Conservation (phyloP, 2,329 filamentous ascomycete genomes). For the Trichoderma hamatum region DNA sequence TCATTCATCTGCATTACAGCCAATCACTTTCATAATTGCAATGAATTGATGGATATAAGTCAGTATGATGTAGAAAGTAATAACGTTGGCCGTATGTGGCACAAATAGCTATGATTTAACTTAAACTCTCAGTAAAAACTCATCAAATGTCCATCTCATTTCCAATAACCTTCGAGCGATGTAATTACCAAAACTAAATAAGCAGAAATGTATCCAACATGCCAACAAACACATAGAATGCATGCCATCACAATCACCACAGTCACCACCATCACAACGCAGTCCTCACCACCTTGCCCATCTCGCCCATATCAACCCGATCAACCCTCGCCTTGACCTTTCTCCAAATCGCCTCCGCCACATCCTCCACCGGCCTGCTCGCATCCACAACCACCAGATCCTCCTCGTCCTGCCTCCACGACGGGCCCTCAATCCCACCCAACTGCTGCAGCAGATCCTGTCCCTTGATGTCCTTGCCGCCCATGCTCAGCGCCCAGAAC, state of each 20-base stretch:
- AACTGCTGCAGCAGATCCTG: slow-evolving; percentile 32
- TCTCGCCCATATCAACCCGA: slow-evolving; percentile 53
- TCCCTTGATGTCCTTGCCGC: slow-evolving; percentile 44
- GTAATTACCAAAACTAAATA: neutral
- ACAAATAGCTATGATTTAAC: neutral
- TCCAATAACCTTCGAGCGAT: neutral
- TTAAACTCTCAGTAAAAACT: neutral
- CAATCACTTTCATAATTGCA: neutral
- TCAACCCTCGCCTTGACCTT: slow-evolving; percentile 52
- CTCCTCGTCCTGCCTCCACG: slow-evolving; percentile 54
- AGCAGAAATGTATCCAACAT: neutral
- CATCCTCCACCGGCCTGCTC: slow-evolving; percentile 57
- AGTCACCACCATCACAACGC: slow-evolving; percentile 13
- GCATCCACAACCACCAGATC: slow-evolving; percentile 60
- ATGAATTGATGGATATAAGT: neutral
- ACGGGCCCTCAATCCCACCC: slow-evolving; percentile 33
- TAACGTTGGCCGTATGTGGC: neutral
- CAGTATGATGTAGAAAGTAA: neutral
- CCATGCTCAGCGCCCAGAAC: slow-evolving; percentile 63
- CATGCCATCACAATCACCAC: slow-evolving; percentile 1
- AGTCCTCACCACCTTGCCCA: slow-evolving; percentile 50
- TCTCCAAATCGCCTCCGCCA: slow-evolving; percentile 59
- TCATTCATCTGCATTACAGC: neutral
- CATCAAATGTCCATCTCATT: neutral
- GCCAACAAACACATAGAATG: neutral